phyloP scores from a whole-genome alignment of 1,284 basidiomycete genomes.

The Trichosporon faecale region DNA sequence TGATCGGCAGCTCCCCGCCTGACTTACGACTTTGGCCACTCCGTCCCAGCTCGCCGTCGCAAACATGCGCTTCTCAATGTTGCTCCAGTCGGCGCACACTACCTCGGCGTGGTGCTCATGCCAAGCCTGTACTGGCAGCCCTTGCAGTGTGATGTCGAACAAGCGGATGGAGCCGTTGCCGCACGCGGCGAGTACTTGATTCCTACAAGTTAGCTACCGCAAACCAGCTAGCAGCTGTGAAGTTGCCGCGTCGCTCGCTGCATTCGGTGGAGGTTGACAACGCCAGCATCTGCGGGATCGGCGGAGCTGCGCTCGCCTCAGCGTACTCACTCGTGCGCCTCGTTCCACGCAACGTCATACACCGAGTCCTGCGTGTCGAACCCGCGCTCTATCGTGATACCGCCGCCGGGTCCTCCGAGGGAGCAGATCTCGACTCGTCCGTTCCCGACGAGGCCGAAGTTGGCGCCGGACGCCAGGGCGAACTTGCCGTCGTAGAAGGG shows the following conservation, averaged over 20 bases:
- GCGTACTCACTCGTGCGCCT: conserved; percentile 73
- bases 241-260: too few species aligned
- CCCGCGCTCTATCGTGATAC: conserved; percentile 52
- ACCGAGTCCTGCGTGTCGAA: conserved; percentile 93
- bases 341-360: conserved; percentile 89
- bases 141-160: conserved; percentile 83
- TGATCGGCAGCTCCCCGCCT: too few species aligned
- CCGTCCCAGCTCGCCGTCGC: conserved; percentile 91
- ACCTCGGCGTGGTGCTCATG: conserved; percentile 90
- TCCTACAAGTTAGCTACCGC: conserved; percentile 31
- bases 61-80: conserved; percentile 86
- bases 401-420: not conserved
- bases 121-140: conserved; percentile 77
- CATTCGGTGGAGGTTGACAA: not conserved
- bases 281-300: not conserved
- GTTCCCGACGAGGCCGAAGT: conserved; percentile 94
- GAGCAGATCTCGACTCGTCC: conserved; percentile 68
- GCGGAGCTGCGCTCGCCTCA: conserved; percentile 19
- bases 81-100: conserved; percentile 96
- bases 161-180: conserved; percentile 88
- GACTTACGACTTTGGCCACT: conserved; percentile 74
- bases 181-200: conserved; percentile 82
- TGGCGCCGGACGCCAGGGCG: conserved; percentile 85
- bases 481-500: conserved; percentile 80
- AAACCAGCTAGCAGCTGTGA: not conserved